Evolutionary conservation across 2,329 filamentous ascomycete species (phyloP), one percentile per base, ranked within the genome.

Genomic region (Pseudogymnoascus sp.): DNA sequence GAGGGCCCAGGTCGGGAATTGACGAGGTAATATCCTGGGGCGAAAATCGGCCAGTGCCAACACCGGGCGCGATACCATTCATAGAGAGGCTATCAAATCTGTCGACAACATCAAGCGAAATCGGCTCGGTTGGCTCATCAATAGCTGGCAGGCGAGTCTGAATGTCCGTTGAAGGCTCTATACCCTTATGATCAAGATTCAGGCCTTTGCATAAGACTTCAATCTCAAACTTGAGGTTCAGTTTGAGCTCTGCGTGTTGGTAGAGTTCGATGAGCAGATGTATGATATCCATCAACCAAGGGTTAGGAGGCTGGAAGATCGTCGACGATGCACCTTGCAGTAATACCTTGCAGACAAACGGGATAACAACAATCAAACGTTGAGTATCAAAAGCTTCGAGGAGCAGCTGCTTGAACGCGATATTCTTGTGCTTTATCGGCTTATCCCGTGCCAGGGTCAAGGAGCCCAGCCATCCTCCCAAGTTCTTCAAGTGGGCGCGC

Each of bases 181-280:
- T 92, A 64, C 84, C 88, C 77, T 96, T 96, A 76, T 96, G 89
- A 66, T 97, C 92, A n/a, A 97, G 81, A 62, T 88, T 88, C 15
- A 99, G 80, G 11, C 93, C 93, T 73, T 96, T 96, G 80, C 93
- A 99, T 23, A 99, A 82, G 26, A 99, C 93, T 75, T 99, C 95
- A 64, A 99, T 97, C 75, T 99, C 95, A 70, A 99, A 99, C 71
- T 97, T 99, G 61, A 96, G 87, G 69, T 97, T 97, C 38, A 99
- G 83, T 75, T 97, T 97, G 63, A 99, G 80, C 70, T 97, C 93
- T 13, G 91, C 91, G 70, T 90, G 89, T 71, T 96, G 89, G 72
- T 99, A 99, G 3, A 99, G 82, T 72, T 99, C 96, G 70, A 96
- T 90, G 37, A 99, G 82, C 7, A 97, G 80, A 67, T 90, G 85